Conservation (phyloP, 2,329 filamentous ascomycete genomes). For the Pseudogymnoascus sp. region DNA sequence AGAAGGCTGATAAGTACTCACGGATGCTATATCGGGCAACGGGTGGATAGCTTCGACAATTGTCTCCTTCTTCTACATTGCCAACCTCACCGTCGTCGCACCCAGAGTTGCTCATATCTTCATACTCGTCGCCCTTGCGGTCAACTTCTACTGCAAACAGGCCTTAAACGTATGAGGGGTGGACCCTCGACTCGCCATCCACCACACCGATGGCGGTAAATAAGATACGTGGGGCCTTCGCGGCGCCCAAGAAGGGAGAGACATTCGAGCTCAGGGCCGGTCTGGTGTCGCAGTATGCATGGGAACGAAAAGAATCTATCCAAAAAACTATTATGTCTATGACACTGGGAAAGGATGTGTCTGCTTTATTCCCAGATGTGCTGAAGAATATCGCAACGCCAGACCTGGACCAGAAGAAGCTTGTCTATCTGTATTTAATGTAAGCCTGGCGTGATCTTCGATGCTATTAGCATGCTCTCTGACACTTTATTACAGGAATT, state of each 20-base stretch:
- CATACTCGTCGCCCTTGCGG: neutral
- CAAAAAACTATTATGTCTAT: slow-evolving; percentile 99
- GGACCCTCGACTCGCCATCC: slow-evolving; percentile 30
- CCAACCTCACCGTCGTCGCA: neutral
- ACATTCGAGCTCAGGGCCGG: slow-evolving; percentile 95
- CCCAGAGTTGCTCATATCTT: neutral
- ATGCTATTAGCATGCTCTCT: neutral
- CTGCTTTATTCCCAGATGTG: slow-evolving; percentile 91
- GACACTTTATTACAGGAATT: slow-evolving; percentile 60
- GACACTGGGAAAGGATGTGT: slow-evolving; percentile 98
- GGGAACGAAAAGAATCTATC: slow-evolving; percentile 97
- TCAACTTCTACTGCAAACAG: slow-evolving; percentile 4
- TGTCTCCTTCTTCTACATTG: neutral
- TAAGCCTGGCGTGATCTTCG: slow-evolving; percentile 33
- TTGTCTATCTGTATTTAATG: slow-evolving; percentile 98
- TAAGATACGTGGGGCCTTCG: slow-evolving; percentile 88
- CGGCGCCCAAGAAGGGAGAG: slow-evolving; percentile 89
- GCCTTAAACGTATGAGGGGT: slow-evolving; percentile 29
- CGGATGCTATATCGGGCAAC: slow-evolving; percentile 2
- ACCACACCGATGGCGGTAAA: slow-evolving; percentile 74
- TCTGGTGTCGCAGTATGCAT: slow-evolving; percentile 96
- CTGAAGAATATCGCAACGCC: slow-evolving; percentile 95
- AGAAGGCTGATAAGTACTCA: slow-evolving; percentile 4
- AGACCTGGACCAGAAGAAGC: slow-evolving; percentile 97
- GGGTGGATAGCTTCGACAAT: neutral